Evolutionary conservation across 768 basidiomycete species (phyloP).

Genomic region (Mycena olivaceomarginata): DNA sequence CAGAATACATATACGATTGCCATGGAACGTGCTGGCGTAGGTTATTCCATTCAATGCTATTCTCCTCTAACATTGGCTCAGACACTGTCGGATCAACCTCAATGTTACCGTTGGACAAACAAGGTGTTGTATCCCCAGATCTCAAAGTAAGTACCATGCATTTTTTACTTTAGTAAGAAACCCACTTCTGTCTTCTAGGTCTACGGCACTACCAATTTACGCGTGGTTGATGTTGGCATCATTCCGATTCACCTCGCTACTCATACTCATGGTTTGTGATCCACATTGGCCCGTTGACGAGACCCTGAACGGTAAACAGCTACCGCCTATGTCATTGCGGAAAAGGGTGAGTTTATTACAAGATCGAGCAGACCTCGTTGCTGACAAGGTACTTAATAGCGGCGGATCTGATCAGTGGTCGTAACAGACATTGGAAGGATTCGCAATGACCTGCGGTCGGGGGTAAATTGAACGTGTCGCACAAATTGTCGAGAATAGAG

Average conservation of each 20-base stretch:
- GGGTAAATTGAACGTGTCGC: no score
- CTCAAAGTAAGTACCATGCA: constrained; percentile 3
- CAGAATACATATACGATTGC: constrained; percentile 33
- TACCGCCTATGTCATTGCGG: neutral
- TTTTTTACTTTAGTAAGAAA: neutral
- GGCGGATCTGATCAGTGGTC: neutral
- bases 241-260: constrained; percentile 37
- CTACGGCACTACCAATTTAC: constrained; percentile 7
- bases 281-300: neutral
- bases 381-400: neutral
- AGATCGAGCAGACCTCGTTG: neutral
- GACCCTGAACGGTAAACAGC: neutral
- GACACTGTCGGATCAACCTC: constrained; percentile 12
- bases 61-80: neutral
- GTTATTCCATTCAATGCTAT: neutral
- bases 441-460: no score
- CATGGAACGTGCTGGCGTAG: constrained; percentile 37
- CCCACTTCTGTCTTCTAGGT: neutral
- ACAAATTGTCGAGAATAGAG: no score
- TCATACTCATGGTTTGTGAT: constrained; percentile 29
- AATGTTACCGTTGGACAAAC: constrained; percentile 29
- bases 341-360: neutral
- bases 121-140: constrained; percentile 30
- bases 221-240: constrained; percentile 24
- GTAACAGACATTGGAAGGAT: neutral